Percentiles rank a stretch among this genome's conserved stretches.
Conservation (phyloP, 2,329 filamentous ascomycete species). For the Fulvia fulva region DNA sequence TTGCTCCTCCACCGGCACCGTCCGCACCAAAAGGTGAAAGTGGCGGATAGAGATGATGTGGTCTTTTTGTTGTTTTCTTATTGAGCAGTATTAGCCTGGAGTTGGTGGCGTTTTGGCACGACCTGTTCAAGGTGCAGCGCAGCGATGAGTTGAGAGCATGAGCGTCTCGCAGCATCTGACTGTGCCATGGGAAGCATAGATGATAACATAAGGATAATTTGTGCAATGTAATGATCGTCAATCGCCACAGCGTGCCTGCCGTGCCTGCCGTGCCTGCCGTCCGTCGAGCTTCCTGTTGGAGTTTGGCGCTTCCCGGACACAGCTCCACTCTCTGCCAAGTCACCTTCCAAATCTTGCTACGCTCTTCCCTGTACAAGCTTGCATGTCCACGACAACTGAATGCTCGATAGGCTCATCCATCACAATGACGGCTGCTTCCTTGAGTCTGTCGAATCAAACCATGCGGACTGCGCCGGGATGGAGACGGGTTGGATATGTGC, state of each 20-base stretch:
- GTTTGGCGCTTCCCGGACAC: not conserved
- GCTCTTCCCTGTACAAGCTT: not conserved
- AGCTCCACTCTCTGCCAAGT: not conserved
- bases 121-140: not conserved
- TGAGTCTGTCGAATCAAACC: not conserved
- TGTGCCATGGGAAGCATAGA: not conserved
- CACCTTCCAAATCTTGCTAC: not conserved
- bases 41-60: not conserved
- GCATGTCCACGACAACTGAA: not conserved
- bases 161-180: not conserved
- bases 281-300: not conserved
- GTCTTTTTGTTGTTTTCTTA: slow-evolving; percentile 8
- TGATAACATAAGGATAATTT: not conserved
- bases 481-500: not conserved
- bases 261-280: not conserved
- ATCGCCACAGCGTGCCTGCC: not conserved
- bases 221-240: not conserved
- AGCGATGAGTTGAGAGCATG: not conserved
- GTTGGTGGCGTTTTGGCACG: slow-evolving; percentile 8
- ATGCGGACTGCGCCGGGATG: not conserved
- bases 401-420: not conserved
- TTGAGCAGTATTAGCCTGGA: slow-evolving; percentile 16
- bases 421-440: not conserved
- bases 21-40: not conserved
- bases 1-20: not conserved